Percentiles rank a stretch among this genome's conserved stretches.
These are phyloP conservation scores for Sicyos baderoa DNA, from an alignment of 306 rosid species.

Conservation along the genomic window DNA sequence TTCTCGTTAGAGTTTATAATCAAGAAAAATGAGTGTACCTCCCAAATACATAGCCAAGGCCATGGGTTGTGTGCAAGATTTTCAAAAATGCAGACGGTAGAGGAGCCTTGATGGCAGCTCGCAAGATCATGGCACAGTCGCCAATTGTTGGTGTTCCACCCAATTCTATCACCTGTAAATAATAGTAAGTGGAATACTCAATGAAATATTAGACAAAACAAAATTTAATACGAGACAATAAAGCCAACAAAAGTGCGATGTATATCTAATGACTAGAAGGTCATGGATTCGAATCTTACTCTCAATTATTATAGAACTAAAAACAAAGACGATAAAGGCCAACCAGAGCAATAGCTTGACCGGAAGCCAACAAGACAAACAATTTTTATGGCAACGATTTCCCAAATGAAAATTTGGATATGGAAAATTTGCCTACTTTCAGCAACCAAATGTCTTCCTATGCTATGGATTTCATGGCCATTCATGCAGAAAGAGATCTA, in stretches of 20 bases:
- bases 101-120: conserved; percentile 80
- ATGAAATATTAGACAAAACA: neutral
- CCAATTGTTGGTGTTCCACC: conserved; percentile 89
- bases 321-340: neutral
- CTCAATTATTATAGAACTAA: too few species aligned
- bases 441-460: conserved; percentile 3
- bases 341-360: too few species aligned
- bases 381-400: neutral
- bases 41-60: conserved; percentile 81
- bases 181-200: conserved; percentile 6
- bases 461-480: neutral
- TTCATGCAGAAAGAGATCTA: neutral
- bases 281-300: too few species aligned
- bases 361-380: neutral
- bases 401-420: neutral
- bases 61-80: conserved; percentile 73
- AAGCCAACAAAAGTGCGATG: too few species aligned
- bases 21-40: conserved; percentile 45
- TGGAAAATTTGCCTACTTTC: neutral
- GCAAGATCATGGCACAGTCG: conserved; percentile 84
- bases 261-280: too few species aligned
- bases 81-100: conserved; percentile 77
- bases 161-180: conserved; percentile 81
- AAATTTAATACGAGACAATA: conserved; percentile 13
- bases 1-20: neutral